Evolutionary conservation across 2,329 filamentous ascomycete genomes (phyloP).

Genomic region (Trichoderma asperellum): DNA sequence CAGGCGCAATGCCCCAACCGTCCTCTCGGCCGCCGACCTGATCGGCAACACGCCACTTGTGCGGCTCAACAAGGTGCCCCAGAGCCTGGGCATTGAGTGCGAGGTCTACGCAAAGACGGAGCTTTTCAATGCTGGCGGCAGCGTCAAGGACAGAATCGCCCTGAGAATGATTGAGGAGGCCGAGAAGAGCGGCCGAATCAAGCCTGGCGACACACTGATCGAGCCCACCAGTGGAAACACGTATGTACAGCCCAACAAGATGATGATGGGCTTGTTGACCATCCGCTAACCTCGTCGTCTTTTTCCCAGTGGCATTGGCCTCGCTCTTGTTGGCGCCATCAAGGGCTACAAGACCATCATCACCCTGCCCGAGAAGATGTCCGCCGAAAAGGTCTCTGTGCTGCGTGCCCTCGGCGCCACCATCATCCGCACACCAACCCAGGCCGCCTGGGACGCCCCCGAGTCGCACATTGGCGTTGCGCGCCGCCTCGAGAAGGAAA

Average conservation of each 20-base stretch:
- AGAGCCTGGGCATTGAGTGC: slow-evolving; percentile 85
- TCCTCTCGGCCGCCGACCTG: slow-evolving; percentile 74
- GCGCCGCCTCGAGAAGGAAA: slow-evolving; percentile 85
- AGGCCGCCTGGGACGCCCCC: slow-evolving; percentile 90
- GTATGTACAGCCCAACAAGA: slow-evolving; percentile 50
- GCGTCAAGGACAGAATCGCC: slow-evolving; percentile 93
- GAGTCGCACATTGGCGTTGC: slow-evolving; percentile 98
- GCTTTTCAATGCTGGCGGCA: slow-evolving; percentile 91
- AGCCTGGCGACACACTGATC: slow-evolving; percentile 94
- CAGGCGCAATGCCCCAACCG: slow-evolving; percentile 44
- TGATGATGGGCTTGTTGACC: slow-evolving; percentile 30
- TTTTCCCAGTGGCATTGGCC: slow-evolving; percentile 73
- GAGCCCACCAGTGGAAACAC: slow-evolving; percentile 98
- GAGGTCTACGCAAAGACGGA: slow-evolving; percentile 91
- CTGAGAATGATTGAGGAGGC: slow-evolving; percentile 97
- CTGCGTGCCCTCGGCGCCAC: slow-evolving; percentile 91
- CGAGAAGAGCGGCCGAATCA: slow-evolving; percentile 88
- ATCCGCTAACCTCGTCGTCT: slow-evolving; percentile 35
- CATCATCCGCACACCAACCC: slow-evolving; percentile 95
- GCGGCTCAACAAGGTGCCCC: slow-evolving; percentile 87
- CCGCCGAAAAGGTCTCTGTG: slow-evolving; percentile 94
- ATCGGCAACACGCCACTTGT: slow-evolving; percentile 98
- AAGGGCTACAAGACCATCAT: slow-evolving; percentile 99
- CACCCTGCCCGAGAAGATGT: slow-evolving; percentile 99
- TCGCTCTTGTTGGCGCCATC: slow-evolving; percentile 90